Conservation (phyloP, 306 rosid genomes). For the Dalbergia cochinchinensis region DNA sequence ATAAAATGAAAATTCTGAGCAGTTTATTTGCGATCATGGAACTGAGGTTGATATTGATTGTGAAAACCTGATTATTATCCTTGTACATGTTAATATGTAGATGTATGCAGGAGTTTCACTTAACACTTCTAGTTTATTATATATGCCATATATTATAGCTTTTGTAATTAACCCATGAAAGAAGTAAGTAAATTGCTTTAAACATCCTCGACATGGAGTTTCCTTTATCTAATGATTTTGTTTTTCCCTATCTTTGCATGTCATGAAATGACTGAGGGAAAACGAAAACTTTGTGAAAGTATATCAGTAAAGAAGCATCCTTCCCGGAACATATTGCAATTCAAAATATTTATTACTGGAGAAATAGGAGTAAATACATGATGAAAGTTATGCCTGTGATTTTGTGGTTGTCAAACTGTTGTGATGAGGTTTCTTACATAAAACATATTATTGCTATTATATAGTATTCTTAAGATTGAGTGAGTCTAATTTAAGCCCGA, state of each 20-base stretch:
- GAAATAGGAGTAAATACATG: neutral
- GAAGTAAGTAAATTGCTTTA: neutral
- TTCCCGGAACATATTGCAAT: neutral
- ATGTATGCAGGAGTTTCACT: neutral
- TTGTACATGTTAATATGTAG: slow-evolving; percentile 10
- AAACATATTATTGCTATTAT: neutral
- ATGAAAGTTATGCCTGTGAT: slow-evolving; percentile 9
- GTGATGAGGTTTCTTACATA: slow-evolving; percentile 5
- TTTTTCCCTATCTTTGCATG: neutral
- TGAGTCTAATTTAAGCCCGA: no score
- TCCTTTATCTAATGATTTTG: neutral
- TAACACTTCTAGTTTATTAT: neutral
- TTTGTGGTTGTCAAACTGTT: neutral
- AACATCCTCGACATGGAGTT: neutral
- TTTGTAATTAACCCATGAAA: neutral
- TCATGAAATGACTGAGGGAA: neutral
- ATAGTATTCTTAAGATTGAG: no score
- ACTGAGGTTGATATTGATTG: neutral
- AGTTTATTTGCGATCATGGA: slow-evolving; percentile 18
- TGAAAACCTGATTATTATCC: slow-evolving; percentile 22
- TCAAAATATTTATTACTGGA: slow-evolving; percentile 3
- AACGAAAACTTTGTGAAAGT: neutral
- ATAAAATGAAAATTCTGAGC: slow-evolving; percentile 8
- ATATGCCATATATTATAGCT: neutral
- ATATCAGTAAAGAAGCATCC: neutral